A percentile compares a stretch with the other conserved stretches of the same genome.
These are phyloP conservation scores for Colletotrichum sp. DNA, from an alignment of 2,329 filamentous ascomycete genomes.

Conservation along the genomic window DNA sequence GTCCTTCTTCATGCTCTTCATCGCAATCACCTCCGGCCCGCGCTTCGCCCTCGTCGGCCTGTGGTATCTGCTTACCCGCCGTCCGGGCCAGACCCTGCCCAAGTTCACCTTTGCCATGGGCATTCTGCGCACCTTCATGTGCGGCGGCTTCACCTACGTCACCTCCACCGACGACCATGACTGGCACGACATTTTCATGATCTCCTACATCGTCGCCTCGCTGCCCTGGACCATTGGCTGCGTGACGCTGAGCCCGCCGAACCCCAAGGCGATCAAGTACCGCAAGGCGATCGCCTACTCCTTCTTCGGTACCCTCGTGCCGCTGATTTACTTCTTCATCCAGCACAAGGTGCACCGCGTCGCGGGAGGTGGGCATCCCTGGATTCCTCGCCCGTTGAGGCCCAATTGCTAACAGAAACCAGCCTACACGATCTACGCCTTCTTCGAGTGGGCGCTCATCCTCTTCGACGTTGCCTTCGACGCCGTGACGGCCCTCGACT, in stretches of 20 bases:
- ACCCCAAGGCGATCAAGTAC: slow-evolving; percentile 83
- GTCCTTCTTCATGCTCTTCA: slow-evolving; percentile 96
- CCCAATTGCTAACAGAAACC: slow-evolving; percentile 22
- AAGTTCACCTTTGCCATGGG: slow-evolving; percentile 83
- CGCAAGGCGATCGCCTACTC: slow-evolving; percentile 81
- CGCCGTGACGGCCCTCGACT: slow-evolving; percentile 91
- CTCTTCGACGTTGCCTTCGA: slow-evolving; percentile 97
- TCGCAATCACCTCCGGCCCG: slow-evolving; percentile 93
- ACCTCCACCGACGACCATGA: slow-evolving; percentile 98
- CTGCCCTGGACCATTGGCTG: slow-evolving; percentile 95
- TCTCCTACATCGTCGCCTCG: slow-evolving; percentile 93
- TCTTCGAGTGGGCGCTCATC: slow-evolving; percentile 97
- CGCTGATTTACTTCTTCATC: slow-evolving; percentile 95
- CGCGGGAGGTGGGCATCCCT: slow-evolving; percentile 75
- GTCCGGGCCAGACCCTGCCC: slow-evolving; percentile 76
- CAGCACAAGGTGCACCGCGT: slow-evolving; percentile 97
- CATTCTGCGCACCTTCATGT: slow-evolving; percentile 87
- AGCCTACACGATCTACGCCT: slow-evolving; percentile 98
- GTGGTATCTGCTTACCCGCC: slow-evolving; percentile 88
- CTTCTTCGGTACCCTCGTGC: slow-evolving; percentile 91
- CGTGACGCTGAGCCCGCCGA: slow-evolving; percentile 84
- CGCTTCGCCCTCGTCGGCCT: slow-evolving; percentile 89
- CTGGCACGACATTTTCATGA: slow-evolving; percentile 99
- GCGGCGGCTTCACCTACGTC: slow-evolving; percentile 97
- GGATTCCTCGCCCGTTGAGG: no score